These are phyloP conservation scores for Benincasa hispida DNA, from an alignment of 306 rosid genomes.

Conservation along the genomic window DNA sequence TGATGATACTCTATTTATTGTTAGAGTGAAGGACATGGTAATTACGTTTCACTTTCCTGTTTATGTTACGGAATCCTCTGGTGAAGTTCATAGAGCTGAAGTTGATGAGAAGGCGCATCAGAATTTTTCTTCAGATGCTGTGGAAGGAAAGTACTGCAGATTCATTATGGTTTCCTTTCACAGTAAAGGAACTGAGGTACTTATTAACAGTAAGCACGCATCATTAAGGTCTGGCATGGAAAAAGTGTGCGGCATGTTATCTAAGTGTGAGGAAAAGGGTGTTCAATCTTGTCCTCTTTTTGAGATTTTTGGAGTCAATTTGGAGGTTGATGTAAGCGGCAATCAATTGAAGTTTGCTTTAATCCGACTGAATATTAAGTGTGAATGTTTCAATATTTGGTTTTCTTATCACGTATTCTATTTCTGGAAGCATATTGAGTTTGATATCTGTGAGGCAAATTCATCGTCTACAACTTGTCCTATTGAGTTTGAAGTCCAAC, in stretches of 20 bases:
- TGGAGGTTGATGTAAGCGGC: slow-evolving; percentile 29
- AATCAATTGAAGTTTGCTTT: slow-evolving; percentile 13
- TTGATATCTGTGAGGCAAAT: slow-evolving; percentile 27
- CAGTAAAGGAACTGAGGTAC: slow-evolving; percentile 36
- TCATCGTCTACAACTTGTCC: slow-evolving; percentile 29
- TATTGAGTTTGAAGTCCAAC: slow-evolving; percentile 32
- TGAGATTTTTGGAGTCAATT: slow-evolving; percentile 38
- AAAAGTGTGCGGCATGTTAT: slow-evolving; percentile 44
- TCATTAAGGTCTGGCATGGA: slow-evolving; percentile 41
- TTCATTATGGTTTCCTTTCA: slow-evolving; percentile 33
- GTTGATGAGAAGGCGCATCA: slow-evolving; percentile 18
- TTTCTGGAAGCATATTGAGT: slow-evolving; percentile 40
- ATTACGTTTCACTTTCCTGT: slow-evolving; percentile 58
- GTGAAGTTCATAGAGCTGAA: slow-evolving; percentile 25
- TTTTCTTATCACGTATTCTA: slow-evolving; percentile 54
- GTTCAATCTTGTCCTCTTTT: slow-evolving; percentile 55
- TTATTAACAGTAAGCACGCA: slow-evolving; percentile 20
- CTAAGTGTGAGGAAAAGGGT: slow-evolving; percentile 29
- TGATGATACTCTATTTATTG: slow-evolving; percentile 20
- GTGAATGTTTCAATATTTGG: slow-evolving; percentile 60
- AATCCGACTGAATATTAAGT: slow-evolving; percentile 35
- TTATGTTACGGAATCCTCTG: slow-evolving; percentile 23
- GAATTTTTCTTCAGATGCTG: slow-evolving; percentile 21
- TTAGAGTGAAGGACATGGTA: slow-evolving; percentile 33
- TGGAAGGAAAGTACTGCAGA: slow-evolving; percentile 31